Conservation (phyloP, 2,329 filamentous ascomycete species). For the Exophiala dermatitidis region DNA sequence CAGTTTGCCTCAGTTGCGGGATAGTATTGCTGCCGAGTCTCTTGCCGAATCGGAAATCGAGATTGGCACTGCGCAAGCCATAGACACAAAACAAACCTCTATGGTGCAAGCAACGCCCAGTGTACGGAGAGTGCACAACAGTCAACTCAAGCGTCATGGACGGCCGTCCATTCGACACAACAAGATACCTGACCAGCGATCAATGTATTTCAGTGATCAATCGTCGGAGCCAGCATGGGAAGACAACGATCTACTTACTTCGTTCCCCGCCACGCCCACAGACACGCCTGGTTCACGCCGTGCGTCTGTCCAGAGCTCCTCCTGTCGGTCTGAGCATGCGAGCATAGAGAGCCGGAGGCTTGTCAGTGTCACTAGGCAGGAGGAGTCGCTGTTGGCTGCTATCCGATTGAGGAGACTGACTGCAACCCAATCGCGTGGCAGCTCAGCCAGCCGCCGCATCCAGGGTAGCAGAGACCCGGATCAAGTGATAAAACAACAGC, state of each 20-base stretch:
- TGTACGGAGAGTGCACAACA: conserved; percentile 6
- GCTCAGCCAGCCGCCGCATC: conserved; percentile 33
- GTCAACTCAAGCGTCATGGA: conserved; percentile 18
- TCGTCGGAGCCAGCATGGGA: conserved; percentile 11
- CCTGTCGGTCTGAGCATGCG: conserved; percentile 19
- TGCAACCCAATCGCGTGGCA: conserved; percentile 30
- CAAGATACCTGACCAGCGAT: conserved; percentile 2
- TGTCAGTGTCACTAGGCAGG: conserved; percentile 49
- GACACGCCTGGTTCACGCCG: conserved; percentile 11
- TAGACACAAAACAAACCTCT: conserved; percentile 29
- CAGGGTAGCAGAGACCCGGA: conserved; percentile 5
- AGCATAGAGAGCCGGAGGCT: conserved; percentile 37
- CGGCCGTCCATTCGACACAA: neutral
- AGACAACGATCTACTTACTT: conserved; percentile 20
- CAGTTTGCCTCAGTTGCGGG: conserved; percentile 27
- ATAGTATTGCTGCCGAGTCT: conserved; percentile 36
- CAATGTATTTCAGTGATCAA: conserved; percentile 17
- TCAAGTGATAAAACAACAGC: neutral
- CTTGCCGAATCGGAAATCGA: conserved; percentile 36
- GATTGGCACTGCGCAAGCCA: conserved; percentile 37
- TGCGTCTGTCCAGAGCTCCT: conserved; percentile 17
- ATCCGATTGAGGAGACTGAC: conserved; percentile 44
- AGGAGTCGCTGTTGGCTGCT: conserved; percentile 46
- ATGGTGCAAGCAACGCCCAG: conserved; percentile 12
- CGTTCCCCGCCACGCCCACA: conserved; percentile 19